These are phyloP conservation scores for Purshia tridentata DNA, from an alignment of 306 rosid genomes.

Conservation along the genomic window DNA sequence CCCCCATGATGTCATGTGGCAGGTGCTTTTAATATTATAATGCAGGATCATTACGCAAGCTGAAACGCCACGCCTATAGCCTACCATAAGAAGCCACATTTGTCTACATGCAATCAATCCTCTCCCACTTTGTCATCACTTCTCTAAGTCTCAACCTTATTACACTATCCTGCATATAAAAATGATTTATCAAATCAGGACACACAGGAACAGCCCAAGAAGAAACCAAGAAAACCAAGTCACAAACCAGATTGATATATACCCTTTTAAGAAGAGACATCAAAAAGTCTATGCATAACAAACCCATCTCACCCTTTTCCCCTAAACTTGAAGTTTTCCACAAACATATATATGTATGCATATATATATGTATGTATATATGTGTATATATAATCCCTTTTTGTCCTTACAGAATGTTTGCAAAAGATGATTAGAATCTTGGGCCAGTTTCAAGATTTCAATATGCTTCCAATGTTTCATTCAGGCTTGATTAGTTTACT, in stretches of 20 bases:
- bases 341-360: conserved; percentile 13
- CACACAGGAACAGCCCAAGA: conserved; percentile 30
- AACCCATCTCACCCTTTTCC: conserved; percentile 9
- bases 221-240: conserved; percentile 37
- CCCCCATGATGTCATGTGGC: conserved; percentile 12
- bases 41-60: conserved; percentile 12
- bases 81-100: conserved; percentile 29
- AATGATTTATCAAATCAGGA: conserved; percentile 34
- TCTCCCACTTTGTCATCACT: conserved; percentile 43
- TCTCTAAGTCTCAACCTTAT: conserved; percentile 9
- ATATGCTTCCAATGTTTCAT: conserved; percentile 36
- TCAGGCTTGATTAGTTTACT: conserved; percentile 22
- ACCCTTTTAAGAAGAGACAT: conserved; percentile 25
- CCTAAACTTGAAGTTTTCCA: conserved; percentile 18
- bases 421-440: conserved; percentile 22
- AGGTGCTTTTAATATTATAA: not conserved
- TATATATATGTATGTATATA: conserved; percentile 2
- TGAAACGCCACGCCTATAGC: conserved; percentile 14
- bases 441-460: conserved; percentile 3
- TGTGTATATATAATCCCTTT: not conserved
- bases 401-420: conserved; percentile 27
- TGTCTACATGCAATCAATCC: conserved; percentile 4
- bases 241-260: conserved; percentile 26
- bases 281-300: conserved; percentile 35
- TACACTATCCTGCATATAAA: not conserved